These are phyloP conservation scores for Dothideomycetes sp. DNA, from an alignment of 2,329 filamentous ascomycete genomes.

Conservation along the genomic window DNA sequence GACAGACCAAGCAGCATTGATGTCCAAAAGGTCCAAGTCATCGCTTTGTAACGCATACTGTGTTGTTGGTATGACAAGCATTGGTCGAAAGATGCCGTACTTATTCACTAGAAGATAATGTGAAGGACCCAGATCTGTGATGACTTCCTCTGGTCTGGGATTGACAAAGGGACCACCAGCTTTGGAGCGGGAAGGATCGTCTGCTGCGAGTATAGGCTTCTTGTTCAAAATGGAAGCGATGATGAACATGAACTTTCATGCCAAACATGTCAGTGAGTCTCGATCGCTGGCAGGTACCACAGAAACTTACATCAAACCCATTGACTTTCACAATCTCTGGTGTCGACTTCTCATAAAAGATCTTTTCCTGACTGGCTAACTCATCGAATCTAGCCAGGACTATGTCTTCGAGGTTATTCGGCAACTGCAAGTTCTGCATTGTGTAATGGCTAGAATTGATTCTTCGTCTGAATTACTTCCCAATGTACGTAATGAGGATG, in stretches of 20 bases:
- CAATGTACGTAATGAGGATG: no score
- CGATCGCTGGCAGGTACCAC: no score
- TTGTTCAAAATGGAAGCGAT: conserved; percentile 10
- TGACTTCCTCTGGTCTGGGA: conserved; percentile 19
- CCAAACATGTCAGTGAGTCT: background rate
- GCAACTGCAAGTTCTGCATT: background rate
- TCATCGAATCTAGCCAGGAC: conserved; percentile 12
- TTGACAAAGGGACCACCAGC: conserved; percentile 13
- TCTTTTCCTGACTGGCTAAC: conserved; percentile 8
- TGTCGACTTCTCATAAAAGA: conserved; percentile 9
- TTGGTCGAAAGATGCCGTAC: conserved; percentile 29
- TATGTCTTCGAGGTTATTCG: conserved; percentile 5
- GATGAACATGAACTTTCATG: conserved; percentile 12
- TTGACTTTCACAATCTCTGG: conserved; percentile 9
- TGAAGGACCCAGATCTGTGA: conserved; percentile 20
- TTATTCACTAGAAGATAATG: conserved; percentile 32
- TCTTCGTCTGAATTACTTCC: no score
- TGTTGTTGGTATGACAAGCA: conserved; percentile 32
- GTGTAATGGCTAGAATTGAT: no score
- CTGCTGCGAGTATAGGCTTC: conserved; percentile 12
- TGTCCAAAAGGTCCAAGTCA: conserved; percentile 29
- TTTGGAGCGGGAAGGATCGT: conserved; percentile 8
- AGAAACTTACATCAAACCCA: conserved; percentile 11
- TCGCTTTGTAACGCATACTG: conserved; percentile 32
- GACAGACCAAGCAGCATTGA: conserved; percentile 31